Evolutionary conservation across 345 rosid genomes (phyloP).

Genomic region (Carallia brachiata): DNA sequence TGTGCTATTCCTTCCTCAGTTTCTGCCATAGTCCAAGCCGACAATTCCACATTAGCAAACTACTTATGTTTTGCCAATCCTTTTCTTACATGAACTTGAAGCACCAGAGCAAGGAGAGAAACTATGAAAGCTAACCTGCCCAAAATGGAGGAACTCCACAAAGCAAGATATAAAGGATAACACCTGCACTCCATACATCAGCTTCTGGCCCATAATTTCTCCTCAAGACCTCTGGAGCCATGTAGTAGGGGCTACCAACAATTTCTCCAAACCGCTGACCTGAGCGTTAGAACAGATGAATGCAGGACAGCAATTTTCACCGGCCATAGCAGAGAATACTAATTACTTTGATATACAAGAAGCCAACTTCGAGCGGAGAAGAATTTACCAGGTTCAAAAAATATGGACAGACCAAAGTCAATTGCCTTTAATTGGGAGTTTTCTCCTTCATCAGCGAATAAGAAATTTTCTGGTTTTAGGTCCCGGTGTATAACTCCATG

Average conservation of each 20-base stretch:
- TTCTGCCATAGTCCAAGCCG: slow-evolving; percentile 10
- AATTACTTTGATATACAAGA: neutral
- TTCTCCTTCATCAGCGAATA: slow-evolving; percentile 8
- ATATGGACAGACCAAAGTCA: slow-evolving; percentile 11
- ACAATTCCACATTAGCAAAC: neutral
- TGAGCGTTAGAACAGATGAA: neutral
- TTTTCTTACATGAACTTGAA: neutral
- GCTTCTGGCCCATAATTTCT: neutral
- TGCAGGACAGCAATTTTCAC: too few species aligned
- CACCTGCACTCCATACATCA: slow-evolving; percentile 3
- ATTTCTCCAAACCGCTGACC: slow-evolving; percentile 1
- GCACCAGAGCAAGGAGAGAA: neutral
- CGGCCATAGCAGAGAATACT: neutral
- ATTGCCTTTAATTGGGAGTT: slow-evolving; percentile 10
- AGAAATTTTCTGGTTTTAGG: slow-evolving; percentile 14
- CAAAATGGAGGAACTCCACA: slow-evolving; percentile 4
- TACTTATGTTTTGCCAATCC: neutral
- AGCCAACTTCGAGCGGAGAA: neutral
- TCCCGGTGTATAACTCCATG: slow-evolving; percentile 19
- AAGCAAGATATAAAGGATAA: slow-evolving; percentile 1
- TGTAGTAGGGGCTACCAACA: slow-evolving; percentile 1
- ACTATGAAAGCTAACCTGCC: neutral
- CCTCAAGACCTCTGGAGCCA: slow-evolving; percentile 4
- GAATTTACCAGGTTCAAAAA: slow-evolving; percentile 4
- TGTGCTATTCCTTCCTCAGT: slow-evolving; percentile 31